A percentile compares a stretch with the other conserved stretches of the same genome.
These are phyloP conservation scores for Cylindrotheca closterium DNA, from an alignment of 108 stramenopile genomes.

Conservation along the genomic window DNA sequence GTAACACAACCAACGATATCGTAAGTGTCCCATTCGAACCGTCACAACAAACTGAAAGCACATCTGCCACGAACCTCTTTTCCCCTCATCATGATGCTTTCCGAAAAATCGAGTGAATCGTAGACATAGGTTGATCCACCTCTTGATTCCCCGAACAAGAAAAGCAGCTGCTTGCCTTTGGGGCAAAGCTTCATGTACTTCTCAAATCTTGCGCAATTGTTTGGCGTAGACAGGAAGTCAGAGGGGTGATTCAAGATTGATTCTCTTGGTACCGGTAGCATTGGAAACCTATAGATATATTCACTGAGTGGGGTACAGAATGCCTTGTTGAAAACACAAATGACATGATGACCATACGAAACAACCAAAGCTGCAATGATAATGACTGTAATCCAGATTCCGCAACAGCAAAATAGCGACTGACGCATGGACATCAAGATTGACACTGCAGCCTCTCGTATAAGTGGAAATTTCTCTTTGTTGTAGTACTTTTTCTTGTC, in stretches of 20 bases:
- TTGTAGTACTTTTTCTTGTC: too few species aligned
- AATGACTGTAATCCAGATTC: too few species aligned
- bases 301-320: slow-evolving; percentile 5
- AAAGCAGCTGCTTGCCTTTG: slow-evolving; percentile 1
- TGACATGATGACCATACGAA: slow-evolving; percentile 4
- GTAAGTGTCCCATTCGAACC: too few species aligned
- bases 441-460: too few species aligned
- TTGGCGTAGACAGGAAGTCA: background rate
- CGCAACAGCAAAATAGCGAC: too few species aligned
- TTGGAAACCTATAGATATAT: slow-evolving; percentile 1
- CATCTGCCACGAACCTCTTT: too few species aligned
- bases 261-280: background rate
- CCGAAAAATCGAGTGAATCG: background rate
- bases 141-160: background rate
- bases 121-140: slow-evolving; percentile 5
- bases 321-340: background rate
- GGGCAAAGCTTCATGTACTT: background rate
- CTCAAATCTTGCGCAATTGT: background rate
- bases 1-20: too few species aligned
- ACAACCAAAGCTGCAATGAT: too few species aligned
- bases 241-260: background rate
- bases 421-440: too few species aligned
- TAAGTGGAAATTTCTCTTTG: too few species aligned
- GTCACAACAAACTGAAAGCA: too few species aligned
- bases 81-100: background rate